A percentile compares a stretch with the other conserved stretches of the same genome.
Conservation (phyloP, 331 rosid species). For the Rhamnella rubrinervis region DNA sequence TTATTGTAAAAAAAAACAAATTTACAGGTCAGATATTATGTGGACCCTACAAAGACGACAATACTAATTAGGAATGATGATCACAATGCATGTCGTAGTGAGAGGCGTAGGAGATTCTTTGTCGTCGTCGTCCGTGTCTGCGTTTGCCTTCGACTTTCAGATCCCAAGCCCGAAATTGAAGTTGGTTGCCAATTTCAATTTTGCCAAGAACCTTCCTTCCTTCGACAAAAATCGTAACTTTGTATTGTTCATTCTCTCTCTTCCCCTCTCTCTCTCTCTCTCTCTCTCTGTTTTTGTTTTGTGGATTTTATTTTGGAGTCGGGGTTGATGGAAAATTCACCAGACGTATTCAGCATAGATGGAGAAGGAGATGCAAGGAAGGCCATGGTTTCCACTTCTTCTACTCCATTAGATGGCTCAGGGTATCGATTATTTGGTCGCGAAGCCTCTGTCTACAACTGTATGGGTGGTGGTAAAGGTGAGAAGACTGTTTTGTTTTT, state of each 20-base stretch:
- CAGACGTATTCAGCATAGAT: constrained; percentile 32
- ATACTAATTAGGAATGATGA: too few species aligned
- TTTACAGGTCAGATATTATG: too few species aligned
- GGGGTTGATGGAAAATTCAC: constrained; percentile 38
- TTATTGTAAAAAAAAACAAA: too few species aligned
- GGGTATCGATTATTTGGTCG: constrained; percentile 28
- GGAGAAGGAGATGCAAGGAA: constrained; percentile 47
- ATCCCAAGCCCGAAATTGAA: neutral
- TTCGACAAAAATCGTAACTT: too few species aligned
- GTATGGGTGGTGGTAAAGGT: constrained; percentile 41
- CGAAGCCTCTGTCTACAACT: constrained; percentile 27
- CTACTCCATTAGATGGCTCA: constrained; percentile 21
- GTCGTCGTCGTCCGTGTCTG: neutral
- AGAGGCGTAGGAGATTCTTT: neutral
- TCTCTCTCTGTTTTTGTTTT: neutral
- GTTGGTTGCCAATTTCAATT: neutral
- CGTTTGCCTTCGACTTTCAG: neutral
- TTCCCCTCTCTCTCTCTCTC: neutral
- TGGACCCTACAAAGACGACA: too few species aligned
- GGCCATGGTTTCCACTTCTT: constrained; percentile 33
- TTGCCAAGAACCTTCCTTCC: neutral
- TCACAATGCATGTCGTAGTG: too few species aligned
- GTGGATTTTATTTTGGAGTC: constrained; percentile 5
- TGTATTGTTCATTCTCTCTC: too few species aligned
- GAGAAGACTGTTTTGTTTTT: constrained; percentile 11